Conservation (phyloP, 2,329 filamentous ascomycete genomes). For the Ophiostoma populinum region DNA sequence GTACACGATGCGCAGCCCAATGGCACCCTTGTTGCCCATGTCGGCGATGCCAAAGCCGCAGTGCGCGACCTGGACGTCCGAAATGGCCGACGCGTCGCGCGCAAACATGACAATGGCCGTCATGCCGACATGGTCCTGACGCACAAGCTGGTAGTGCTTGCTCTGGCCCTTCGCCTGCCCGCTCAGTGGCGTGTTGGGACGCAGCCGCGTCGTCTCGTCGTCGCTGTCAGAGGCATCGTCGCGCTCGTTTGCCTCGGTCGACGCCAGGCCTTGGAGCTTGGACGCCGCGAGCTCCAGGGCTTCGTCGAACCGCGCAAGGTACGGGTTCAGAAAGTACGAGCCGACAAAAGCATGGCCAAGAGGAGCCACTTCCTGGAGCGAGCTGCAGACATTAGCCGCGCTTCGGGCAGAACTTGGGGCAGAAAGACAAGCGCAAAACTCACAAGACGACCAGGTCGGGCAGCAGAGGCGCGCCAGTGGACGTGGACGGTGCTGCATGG, state of each 20-base stretch:
- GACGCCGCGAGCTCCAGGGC: slow-evolving; percentile 54
- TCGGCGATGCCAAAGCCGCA: slow-evolving; percentile 72
- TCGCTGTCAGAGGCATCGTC: slow-evolving; percentile 8
- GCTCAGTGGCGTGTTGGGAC: background rate
- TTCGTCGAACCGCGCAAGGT: slow-evolving; percentile 53
- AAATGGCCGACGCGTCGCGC: slow-evolving; percentile 41
- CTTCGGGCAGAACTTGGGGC: background rate
- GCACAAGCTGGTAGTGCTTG: slow-evolving; percentile 48
- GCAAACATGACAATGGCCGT: slow-evolving; percentile 79
- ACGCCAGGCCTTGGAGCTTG: slow-evolving; percentile 15
- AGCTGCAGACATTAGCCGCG: slow-evolving; percentile 24
- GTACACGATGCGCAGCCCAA: slow-evolving; percentile 58
- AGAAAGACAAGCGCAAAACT: slow-evolving; percentile 17
- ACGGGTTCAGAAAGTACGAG: slow-evolving; percentile 58
- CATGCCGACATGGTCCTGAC: slow-evolving; percentile 66
- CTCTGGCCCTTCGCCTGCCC: background rate
- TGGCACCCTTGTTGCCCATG: slow-evolving; percentile 92
- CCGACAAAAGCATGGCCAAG: slow-evolving; percentile 74
- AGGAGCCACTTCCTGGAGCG: slow-evolving; percentile 83
- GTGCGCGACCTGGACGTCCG: slow-evolving; percentile 55
- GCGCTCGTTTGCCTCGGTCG: background rate
- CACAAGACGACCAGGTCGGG: slow-evolving; percentile 41
- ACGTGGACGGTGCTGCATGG: slow-evolving; percentile 16
- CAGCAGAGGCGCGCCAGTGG: slow-evolving; percentile 19
- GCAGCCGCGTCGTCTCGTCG: background rate